Evolutionary conservation across 1,284 basidiomycete species (phyloP), one percentile per base, ranked within the genome.

Genomic region (Trichosporon faecale): DNA sequence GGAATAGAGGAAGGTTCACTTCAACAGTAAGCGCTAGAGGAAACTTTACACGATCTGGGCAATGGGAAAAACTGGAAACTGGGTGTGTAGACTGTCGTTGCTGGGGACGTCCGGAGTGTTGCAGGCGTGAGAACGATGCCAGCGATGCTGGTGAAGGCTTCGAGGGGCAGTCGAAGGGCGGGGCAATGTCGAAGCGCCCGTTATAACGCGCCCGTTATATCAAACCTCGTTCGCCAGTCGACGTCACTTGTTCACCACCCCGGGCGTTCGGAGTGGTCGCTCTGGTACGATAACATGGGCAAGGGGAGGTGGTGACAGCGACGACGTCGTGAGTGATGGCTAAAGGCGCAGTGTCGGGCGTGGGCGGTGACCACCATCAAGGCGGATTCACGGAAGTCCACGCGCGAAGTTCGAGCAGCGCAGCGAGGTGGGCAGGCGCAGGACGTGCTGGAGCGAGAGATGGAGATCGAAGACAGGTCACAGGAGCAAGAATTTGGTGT

Each of bases 321-420:
- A 29, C 57, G 29, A 23, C 57, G 57, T n/a, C 27, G 27, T 61
- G 57, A 61, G 16, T 61, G 57, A 61, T 61, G 29, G 29, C 27
- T 61, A 9, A 11, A 61, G 57, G 57, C 57, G 57, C 57, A 61
- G 57, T 61, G 57, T 61, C 11, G 57, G 57, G 57, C 57, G 57
- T 33, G 57, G 57, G 57, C 57, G 57, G n/a, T 23, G 16, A 61
- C 57, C 18, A 18, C 57, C 27, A 31, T 31, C 21, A 25, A 57
- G 57, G 57, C 27, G 57, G 57, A 61, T 61, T 61, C 29, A 31
- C 57, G 57, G 57, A 61, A 61, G 57, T n/a, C 57, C n/a, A 33
- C 29, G 52, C 52, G 27, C 27, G 57, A 61, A 31, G 57, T 61
- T 61, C 57, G 57, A 31, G 16, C 16, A 12, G 57, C 27, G 57